Percentiles rank a stretch among this genome's conserved stretches.
Evolutionary conservation across 805 yeast species (phyloP).

Genomic region (Lipomyces spencermartinsiae): DNA sequence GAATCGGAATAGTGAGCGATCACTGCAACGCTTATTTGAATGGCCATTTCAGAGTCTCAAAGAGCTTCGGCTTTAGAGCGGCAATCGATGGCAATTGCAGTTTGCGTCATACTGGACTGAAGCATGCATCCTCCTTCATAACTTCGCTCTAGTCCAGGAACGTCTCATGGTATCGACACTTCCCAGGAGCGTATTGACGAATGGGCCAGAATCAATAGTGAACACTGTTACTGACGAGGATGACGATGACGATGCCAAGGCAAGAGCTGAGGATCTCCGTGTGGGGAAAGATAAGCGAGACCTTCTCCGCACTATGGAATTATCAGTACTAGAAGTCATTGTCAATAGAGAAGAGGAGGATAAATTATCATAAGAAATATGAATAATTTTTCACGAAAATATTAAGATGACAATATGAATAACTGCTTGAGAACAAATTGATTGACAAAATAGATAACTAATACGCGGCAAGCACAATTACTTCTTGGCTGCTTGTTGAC

Average conservation of each 20-base stretch:
- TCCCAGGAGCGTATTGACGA: not conserved
- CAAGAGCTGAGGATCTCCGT: not conserved
- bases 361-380: too few species aligned
- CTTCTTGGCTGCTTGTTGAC: conserved; percentile 3
- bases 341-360: not conserved
- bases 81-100: not conserved
- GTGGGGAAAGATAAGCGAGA: not conserved
- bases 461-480: not conserved
- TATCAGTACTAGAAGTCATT: not conserved
- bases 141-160: not conserved
- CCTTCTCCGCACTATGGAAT: not conserved
- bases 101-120: not conserved
- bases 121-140: not conserved
- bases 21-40: conserved; percentile 6
- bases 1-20: not conserved
- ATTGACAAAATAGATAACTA: too few species aligned
- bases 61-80: not conserved
- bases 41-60: not conserved
- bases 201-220: not conserved
- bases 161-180: not conserved
- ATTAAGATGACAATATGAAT: too few species aligned
- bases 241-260: conserved; percentile 1
- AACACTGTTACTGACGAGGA: not conserved
- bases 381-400: too few species aligned
- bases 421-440: too few species aligned